A percentile compares a stretch with the other conserved stretches of the same genome.
phyloP scores from a whole-genome alignment of 176 grass and related monocot genomes.

The Neostapfia colusana region DNA sequence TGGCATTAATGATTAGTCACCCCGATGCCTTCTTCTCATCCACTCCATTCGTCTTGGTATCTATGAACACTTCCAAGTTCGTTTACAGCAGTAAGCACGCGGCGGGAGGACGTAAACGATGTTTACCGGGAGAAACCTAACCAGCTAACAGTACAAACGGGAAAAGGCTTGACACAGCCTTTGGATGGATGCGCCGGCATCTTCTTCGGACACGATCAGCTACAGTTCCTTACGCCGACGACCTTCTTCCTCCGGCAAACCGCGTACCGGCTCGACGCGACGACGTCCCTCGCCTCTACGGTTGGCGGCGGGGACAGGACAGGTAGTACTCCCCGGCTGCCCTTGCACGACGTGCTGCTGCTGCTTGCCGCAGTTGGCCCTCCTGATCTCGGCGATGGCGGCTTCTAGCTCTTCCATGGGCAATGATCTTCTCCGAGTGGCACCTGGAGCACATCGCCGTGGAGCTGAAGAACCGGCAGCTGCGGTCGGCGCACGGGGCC shows the following conservation, averaged over 20 bases:
- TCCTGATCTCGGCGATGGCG: not conserved
- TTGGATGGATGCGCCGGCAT: not conserved
- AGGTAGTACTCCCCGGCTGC: too few species aligned
- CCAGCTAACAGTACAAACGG: not conserved
- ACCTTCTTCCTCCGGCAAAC: not conserved
- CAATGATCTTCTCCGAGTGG: not conserved
- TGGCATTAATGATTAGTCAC: not conserved
- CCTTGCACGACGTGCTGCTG: too few species aligned
- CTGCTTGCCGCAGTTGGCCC: constrained; percentile 1
- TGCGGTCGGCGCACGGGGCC: not conserved
- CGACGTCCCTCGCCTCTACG: not conserved
- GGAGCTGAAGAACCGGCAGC: not conserved
- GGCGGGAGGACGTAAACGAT: not conserved
- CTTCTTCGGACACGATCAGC: not conserved
- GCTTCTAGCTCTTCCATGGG: not conserved
- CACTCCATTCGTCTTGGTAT: not conserved
- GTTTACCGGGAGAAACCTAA: not conserved
- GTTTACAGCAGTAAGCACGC: not conserved
- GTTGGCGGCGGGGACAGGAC: too few species aligned
- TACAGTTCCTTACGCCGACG: not conserved
- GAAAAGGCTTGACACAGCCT: not conserved
- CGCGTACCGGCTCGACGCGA: not conserved
- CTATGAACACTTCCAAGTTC: not conserved
- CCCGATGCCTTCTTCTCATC: not conserved
- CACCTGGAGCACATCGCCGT: constrained; percentile 11